A percentile compares a stretch with the other conserved stretches of the same genome.
phyloP scores from a whole-genome alignment of 257 asterid genomes.

The Solanum bulbocastanum region DNA sequence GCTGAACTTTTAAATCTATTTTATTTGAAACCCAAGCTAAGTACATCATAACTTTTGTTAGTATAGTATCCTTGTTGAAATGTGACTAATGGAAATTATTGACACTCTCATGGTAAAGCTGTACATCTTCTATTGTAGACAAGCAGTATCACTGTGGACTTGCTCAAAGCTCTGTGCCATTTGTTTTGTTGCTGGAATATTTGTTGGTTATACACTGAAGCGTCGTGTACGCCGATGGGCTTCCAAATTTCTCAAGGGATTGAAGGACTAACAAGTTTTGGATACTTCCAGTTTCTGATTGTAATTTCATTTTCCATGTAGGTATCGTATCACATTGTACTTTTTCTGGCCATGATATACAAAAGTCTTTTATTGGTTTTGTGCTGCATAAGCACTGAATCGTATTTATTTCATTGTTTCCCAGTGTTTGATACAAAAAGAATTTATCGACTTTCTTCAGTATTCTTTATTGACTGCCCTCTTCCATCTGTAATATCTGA shows the following conservation, averaged over 20 bases:
- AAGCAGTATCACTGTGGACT: constrained; percentile 46
- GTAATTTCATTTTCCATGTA: not conserved
- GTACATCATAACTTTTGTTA: not conserved
- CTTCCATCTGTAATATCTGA: not conserved
- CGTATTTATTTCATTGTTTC: not conserved
- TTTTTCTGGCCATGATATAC: not conserved
- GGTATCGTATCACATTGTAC: not conserved
- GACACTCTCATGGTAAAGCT: not conserved
- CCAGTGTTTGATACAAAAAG: not conserved
- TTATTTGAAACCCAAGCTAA: not conserved
- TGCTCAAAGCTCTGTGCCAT: constrained; percentile 74
- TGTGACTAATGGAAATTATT: not conserved
- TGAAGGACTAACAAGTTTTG: constrained; percentile 26
- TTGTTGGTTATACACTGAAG: constrained; percentile 76
- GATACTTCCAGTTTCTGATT: not conserved
- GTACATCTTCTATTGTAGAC: constrained; percentile 35
- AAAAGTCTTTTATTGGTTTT: not conserved
- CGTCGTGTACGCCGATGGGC: constrained; percentile 72
- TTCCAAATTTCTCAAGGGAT: constrained; percentile 40
- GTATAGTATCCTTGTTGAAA: not conserved
- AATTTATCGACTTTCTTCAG: not conserved
- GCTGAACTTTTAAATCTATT: not conserved
- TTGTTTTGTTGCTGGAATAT: constrained; percentile 71
- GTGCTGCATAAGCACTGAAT: not conserved
- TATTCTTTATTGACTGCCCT: not conserved